Evolutionary conservation across 192 early-diverging fungal species (phyloP).

Genomic region (Linnemannia hyalina): DNA sequence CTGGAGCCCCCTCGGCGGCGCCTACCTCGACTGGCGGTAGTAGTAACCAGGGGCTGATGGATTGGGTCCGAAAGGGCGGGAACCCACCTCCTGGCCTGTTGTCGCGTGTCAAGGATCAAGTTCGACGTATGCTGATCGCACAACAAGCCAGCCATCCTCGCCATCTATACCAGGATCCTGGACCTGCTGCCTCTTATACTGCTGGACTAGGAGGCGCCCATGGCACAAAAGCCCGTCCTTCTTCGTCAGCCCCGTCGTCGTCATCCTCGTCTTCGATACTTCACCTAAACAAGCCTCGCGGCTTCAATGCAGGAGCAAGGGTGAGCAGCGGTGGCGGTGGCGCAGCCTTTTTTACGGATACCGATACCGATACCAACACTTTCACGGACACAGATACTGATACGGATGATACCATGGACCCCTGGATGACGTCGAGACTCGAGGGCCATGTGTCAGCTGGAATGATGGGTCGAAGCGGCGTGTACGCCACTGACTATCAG

Average conservation of each 20-base stretch:
- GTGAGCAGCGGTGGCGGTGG: background rate
- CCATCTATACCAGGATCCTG: background rate
- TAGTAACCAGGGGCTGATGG: slow-evolving; percentile 33
- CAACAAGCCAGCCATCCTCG: background rate
- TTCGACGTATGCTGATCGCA: slow-evolving; percentile 31
- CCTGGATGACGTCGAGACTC: background rate
- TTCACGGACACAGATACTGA: slow-evolving; percentile 46
- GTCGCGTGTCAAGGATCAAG: slow-evolving; percentile 18
- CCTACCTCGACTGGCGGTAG: background rate
- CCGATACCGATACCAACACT: slow-evolving; percentile 41
- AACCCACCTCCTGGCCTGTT: slow-evolving; percentile 32
- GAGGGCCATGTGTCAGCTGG: no score
- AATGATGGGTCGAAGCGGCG: background rate
- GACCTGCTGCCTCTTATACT: background rate
- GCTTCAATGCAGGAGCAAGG: background rate
- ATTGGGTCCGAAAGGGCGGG: slow-evolving; percentile 47
- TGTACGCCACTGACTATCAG: slow-evolving; percentile 9
- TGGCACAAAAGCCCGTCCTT: background rate
- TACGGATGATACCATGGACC: slow-evolving; percentile 11
- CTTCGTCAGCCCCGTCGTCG: background rate
- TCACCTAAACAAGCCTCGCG: background rate
- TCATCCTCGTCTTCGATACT: background rate
- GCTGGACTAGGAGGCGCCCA: background rate
- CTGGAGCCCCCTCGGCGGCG: background rate
- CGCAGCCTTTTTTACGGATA: slow-evolving; percentile 12